These are phyloP conservation scores for Setomelanomma holmii DNA, from an alignment of 2,329 filamentous ascomycete species.

Conservation along the genomic window DNA sequence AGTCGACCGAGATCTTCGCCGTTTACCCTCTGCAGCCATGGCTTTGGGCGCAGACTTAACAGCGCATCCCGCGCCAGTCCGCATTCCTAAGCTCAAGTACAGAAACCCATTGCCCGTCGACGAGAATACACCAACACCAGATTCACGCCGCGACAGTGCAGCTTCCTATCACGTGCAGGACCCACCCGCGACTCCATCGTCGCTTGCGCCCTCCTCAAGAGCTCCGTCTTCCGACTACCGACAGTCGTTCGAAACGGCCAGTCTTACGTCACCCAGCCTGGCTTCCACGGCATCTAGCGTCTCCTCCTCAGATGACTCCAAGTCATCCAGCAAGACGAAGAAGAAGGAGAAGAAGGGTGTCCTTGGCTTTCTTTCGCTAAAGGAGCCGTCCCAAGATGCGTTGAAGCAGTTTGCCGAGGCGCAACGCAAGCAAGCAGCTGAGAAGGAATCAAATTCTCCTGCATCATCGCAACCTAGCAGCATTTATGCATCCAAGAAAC, in stretches of 20 bases:
- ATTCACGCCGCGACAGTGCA: slow-evolving; percentile 3
- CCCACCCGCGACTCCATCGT: slow-evolving; percentile 9
- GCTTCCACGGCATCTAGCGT: slow-evolving; percentile 37
- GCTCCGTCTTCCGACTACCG: slow-evolving; percentile 10
- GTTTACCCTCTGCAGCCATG: slow-evolving; percentile 33
- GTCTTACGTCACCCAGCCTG: slow-evolving; percentile 39
- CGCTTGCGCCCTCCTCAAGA: slow-evolving; percentile 5
- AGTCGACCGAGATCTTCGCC: slow-evolving; percentile 34
- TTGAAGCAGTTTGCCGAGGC: slow-evolving; percentile 55
- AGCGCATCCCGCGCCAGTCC: slow-evolving; percentile 32
- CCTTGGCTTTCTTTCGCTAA: slow-evolving; percentile 56
- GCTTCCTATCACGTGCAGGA: slow-evolving; percentile 8
- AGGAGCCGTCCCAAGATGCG: slow-evolving; percentile 58
- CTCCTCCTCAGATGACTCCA: slow-evolving; percentile 35
- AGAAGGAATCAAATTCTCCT: slow-evolving; percentile 26
- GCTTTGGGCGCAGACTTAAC: slow-evolving; percentile 35
- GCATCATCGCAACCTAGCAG: slow-evolving; percentile 15
- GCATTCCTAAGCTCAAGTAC: slow-evolving; percentile 46
- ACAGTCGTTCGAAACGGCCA: slow-evolving; percentile 28
- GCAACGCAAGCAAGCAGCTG: slow-evolving; percentile 50
- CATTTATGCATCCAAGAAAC: slow-evolving; percentile 49
- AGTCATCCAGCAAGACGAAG: slow-evolving; percentile 40
- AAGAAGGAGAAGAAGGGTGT: slow-evolving; percentile 47
- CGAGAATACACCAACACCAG: slow-evolving; percentile 22
- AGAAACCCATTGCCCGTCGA: slow-evolving; percentile 39